Base-by-base conservation (phyloP, 108 stramenopile species). In the Ochromonas danica region DNA sequence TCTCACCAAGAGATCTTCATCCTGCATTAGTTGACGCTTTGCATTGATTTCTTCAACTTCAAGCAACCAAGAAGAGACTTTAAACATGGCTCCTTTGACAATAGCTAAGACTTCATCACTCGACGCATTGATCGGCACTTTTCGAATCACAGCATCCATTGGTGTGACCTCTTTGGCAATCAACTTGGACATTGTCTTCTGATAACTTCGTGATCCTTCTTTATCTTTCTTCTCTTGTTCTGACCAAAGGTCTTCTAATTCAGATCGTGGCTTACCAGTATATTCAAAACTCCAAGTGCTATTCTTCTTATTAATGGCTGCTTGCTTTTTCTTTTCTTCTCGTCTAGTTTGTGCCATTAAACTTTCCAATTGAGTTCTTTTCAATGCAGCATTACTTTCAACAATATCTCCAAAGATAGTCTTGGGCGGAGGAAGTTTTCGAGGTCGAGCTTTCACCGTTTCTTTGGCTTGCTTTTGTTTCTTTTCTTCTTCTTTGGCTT, bases 211-310 rank as follows among this genome's bases (percentile, higher is more conserved):
- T 51, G 45, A 14, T 22, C 45, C 45, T n/a, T n/a, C n/a, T n/a
- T n/a, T n/a, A n/a, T 60, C 57, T 60, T 60, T 60, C 25, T 60
- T 60, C 25, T 60, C 57, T 60, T 60, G 25, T 60, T 60, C 57
- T 25, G 25, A 25, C 25, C 57, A 25, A 25, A 25, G 25, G 25
- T 60, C 57, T 60, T 60, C 25, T n/a, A n/a, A n/a, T n/a, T n/a
- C n/a, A n/a, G n/a, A n/a, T n/a, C n/a, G n/a, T n/a, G n/a, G n/a
- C n/a, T n/a, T n/a, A n/a, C n/a, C n/a, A n/a, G n/a, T n/a, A n/a
- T n/a, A n/a, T n/a, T n/a, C n/a, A n/a, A n/a, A n/a, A n/a, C n/a
- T n/a, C n/a, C n/a, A n/a, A n/a, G n/a, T n/a, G n/a, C n/a, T n/a
- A n/a, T n/a, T n/a, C n/a, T n/a, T n/a, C n/a, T n/a, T n/a, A n/a